Evolutionary conservation across 2,329 filamentous ascomycete genomes (phyloP).

Genomic region (Zasmidium citrigriseum): DNA sequence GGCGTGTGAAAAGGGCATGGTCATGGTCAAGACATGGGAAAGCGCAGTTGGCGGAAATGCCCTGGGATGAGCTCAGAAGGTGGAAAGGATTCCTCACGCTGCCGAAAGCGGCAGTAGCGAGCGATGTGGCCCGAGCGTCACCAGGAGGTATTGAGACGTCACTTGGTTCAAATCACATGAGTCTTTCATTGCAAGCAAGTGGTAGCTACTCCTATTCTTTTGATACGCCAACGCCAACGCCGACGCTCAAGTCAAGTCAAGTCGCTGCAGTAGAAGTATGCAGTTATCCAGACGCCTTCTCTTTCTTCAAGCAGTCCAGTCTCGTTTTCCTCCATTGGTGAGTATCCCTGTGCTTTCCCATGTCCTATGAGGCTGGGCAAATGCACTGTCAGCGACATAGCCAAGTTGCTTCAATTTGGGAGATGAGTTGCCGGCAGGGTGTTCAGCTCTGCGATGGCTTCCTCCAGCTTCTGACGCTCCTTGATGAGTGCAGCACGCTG

Average conservation of each 20-base stretch:
- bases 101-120: not conserved
- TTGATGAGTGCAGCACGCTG: conserved; percentile 28
- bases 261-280: not conserved
- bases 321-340: no score
- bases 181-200: not conserved
- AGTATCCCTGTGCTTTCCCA: no score
- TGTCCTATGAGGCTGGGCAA: no score
- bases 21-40: not conserved
- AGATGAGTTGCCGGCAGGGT: conserved; percentile 10
- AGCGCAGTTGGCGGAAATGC: not conserved
- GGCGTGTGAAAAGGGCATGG: not conserved
- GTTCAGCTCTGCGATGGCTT: conserved; percentile 31
- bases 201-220: not conserved
- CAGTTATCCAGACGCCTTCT: not conserved
- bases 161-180: not conserved
- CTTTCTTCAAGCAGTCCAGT: no score
- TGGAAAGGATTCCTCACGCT: not conserved
- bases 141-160: not conserved
- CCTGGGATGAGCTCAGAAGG: not conserved
- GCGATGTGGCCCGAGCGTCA: not conserved
- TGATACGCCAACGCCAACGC: no score
- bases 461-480: conserved; percentile 32
- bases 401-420: conserved; percentile 2
- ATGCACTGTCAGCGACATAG: no score
- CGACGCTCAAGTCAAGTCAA: no score